These are phyloP conservation scores for Pigoraptor vietnamica DNA, from an alignment of 78 protist genomes.

Conservation along the genomic window DNA sequence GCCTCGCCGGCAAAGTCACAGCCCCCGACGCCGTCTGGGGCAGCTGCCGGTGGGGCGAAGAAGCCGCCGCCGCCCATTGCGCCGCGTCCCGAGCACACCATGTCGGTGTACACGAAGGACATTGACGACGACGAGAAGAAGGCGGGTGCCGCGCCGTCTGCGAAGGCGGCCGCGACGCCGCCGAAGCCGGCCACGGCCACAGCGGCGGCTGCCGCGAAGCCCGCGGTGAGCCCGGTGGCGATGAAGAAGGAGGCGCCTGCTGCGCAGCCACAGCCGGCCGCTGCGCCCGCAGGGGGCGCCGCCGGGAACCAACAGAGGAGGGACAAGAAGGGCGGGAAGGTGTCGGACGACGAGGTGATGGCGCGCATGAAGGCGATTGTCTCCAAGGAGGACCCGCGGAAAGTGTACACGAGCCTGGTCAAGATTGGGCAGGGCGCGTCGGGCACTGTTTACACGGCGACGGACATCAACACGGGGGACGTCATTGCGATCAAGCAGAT, in stretches of 20 bases:
- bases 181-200: not conserved
- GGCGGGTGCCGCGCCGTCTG: not conserved
- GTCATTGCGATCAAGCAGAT: constrained; percentile 72
- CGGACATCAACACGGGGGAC: constrained; percentile 22
- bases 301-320: not conserved
- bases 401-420: constrained; percentile 7
- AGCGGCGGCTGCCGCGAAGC: not conserved
- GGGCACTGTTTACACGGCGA: constrained; percentile 29
- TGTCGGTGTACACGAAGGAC: not conserved
- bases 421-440: constrained; percentile 51
- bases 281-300: not conserved
- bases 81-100: constrained; percentile 4
- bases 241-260: not conserved
- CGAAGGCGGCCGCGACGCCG: not conserved
- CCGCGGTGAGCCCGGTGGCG: not conserved
- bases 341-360: constrained; percentile 23
- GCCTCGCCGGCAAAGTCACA: not conserved
- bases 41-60: not conserved
- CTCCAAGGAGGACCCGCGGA: constrained; percentile 6
- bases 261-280: not conserved
- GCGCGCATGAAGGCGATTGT: constrained; percentile 12
- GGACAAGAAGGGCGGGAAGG: constrained; percentile 5
- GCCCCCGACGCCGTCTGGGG: not conserved
- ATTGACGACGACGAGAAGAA: not conserved
- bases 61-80: constrained; percentile 16